Percentiles rank a stretch among this genome's conserved stretches.
Evolutionary conservation across 192 early-diverging fungal species (phyloP).

Genomic region (Piromyces sp.): DNA sequence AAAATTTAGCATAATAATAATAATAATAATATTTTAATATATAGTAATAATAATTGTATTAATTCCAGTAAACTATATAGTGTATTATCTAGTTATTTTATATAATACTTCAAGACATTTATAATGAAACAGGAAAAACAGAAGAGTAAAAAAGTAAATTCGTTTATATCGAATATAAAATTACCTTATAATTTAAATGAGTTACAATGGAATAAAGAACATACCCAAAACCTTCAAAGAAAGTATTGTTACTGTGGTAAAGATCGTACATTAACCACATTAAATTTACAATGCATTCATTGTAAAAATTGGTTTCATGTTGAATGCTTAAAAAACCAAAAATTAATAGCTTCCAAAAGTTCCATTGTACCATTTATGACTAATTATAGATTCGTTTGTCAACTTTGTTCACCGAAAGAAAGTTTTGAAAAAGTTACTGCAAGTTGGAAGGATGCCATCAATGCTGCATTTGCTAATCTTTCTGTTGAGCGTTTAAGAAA

Average conservation of each 20-base stretch:
- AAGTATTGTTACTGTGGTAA: constrained; percentile 1
- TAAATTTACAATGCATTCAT: constrained; percentile 31
- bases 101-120: not conserved
- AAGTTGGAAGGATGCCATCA: constrained; percentile 47
- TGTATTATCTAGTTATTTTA: no score
- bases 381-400: constrained; percentile 41
- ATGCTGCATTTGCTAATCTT: constrained; percentile 41
- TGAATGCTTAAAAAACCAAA: constrained; percentile 17
- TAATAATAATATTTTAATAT: no score
- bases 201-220: not conserved
- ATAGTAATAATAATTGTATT: no score
- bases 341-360: constrained; percentile 9
- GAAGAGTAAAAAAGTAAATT: not conserved
- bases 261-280: constrained; percentile 24
- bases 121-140: not conserved
- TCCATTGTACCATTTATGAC: constrained; percentile 38
- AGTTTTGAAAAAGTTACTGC: constrained; percentile 36
- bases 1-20: no score
- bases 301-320: constrained; percentile 52
- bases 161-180: not conserved
- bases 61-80: no score
- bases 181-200: not conserved
- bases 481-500: constrained; percentile 27
- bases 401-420: constrained; percentile 19
- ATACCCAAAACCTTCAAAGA: not conserved